Conservation (phyloP, 2,329 filamentous ascomycete genomes). For the Epichloe amarillans region DNA sequence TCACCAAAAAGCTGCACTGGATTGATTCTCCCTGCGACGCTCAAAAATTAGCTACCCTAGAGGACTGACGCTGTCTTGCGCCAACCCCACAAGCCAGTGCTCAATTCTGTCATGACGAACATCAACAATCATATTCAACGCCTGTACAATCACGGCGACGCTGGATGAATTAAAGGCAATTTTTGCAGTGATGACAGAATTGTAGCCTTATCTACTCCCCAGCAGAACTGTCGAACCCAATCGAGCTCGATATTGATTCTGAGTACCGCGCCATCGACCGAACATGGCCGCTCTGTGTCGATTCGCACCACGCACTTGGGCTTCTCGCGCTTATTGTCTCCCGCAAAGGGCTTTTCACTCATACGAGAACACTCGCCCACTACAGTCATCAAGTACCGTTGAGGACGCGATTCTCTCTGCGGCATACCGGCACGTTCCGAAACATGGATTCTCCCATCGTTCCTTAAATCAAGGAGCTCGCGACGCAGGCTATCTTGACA, state of each 20-base stretch:
- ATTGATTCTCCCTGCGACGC: too few species aligned
- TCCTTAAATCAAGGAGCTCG: conserved; percentile 66
- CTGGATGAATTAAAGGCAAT: too few species aligned
- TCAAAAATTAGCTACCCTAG: too few species aligned
- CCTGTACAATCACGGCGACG: too few species aligned
- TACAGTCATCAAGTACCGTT: conserved; percentile 48
- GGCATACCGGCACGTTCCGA: conserved; percentile 66
- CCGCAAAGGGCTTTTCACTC: conserved; percentile 51
- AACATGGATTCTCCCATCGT: conserved; percentile 66
- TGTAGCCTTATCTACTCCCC: too few species aligned
- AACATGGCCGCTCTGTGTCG: background rate
- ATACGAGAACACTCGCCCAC: conserved; percentile 47
- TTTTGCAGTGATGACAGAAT: too few species aligned
- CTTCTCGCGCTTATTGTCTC: background rate
- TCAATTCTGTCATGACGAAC: too few species aligned
- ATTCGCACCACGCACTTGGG: background rate
- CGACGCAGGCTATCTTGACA: conserved; percentile 76
- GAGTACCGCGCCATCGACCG: background rate
- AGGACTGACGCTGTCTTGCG: too few species aligned
- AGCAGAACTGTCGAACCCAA: background rate
- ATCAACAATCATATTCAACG: too few species aligned
- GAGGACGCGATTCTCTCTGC: conserved; percentile 70
- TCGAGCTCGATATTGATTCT: background rate
- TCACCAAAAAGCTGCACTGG: too few species aligned
- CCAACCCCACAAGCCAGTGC: too few species aligned